Evolutionary conservation across 352 stramenopile genomes (phyloP), one percentile per base, ranked within the genome.

Genomic region (Pythium utonaiense): DNA sequence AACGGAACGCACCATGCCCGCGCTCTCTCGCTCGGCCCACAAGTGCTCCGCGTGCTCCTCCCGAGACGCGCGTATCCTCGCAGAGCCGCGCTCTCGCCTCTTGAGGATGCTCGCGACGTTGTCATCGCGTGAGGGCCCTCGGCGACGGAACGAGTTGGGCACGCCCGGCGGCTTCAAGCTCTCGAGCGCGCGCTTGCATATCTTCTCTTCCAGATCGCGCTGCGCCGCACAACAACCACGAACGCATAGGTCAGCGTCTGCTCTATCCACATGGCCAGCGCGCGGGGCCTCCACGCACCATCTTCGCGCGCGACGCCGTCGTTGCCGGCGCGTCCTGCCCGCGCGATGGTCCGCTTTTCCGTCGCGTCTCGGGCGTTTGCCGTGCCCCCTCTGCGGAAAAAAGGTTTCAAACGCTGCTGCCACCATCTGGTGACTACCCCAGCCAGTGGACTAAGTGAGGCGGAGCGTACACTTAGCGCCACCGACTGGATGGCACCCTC

Each of bases 11-110:
- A 93, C 85, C 82, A 93, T 95, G 54, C 62, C 67, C 22, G 81
- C 67, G 31, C 83, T 91, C 63, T 95, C 80, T 55, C 76, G 75
- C 66, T 95, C 85, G 13, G 82, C 81, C 85, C 85, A 95, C 28
- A 80, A 87, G 36, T 85, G 82, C 61, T 95, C 85, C 13, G 73
- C 63, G 19, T 64, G 71, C 41, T 85, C 78, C 34, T 86, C 74
- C 28, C 73, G 73, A 8, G 75, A 58, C 54, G 83, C 74, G 27
- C 69, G 67, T 53, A 77, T 78, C 28, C 82, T 72, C 22, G 67
- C 59, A 22, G 67, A 67, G 10, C 66, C 69, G 34, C 77, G 75
- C 62, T 93, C 83, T 5, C 83, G 77, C 17, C 71, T 71, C 33
- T 87, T 74, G 60, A 93, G 66, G 49, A 87, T 70, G 31, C 63